Conservation (phyloP, 2,329 filamentous ascomycete genomes). For the Didymosphaeria variabile region DNA sequence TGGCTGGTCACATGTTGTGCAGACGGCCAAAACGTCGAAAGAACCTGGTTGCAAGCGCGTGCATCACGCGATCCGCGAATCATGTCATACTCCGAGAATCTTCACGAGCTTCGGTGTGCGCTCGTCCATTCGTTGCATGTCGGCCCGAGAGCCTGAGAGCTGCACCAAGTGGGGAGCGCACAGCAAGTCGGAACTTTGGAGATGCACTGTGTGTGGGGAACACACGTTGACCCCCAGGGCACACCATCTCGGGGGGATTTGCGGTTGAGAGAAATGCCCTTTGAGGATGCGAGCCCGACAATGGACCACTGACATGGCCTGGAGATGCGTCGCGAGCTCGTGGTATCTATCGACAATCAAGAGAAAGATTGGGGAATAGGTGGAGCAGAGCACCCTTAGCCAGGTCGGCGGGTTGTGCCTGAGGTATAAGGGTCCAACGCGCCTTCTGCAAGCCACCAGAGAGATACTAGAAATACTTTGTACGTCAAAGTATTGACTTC, state of each 20-base stretch:
- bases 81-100: slow-evolving; percentile 13
- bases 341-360: neutral
- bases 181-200: neutral
- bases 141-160: slow-evolving; percentile 10
- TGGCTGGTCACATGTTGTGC: slow-evolving; percentile 14
- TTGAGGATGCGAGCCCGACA: slow-evolving; percentile 14
- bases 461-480: neutral
- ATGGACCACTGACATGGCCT: slow-evolving; percentile 9
- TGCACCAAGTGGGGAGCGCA: neutral
- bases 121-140: slow-evolving; percentile 5
- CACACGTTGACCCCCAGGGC: neutral
- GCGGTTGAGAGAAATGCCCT: neutral
- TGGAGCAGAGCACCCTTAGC: slow-evolving; percentile 2
- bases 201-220: neutral
- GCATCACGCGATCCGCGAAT: slow-evolving; percentile 1
- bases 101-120: slow-evolving; percentile 1
- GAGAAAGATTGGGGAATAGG: neutral
- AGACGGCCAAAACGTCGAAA: neutral
- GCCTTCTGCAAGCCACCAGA: slow-evolving; percentile 17
- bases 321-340: neutral
- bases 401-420: slow-evolving; percentile 2
- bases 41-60: neutral
- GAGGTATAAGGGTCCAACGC: slow-evolving; percentile 19
- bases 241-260: neutral
- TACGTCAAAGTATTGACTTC: neutral